Evolutionary conservation across 139 green algal genomes (phyloP).

Genomic region (Chlorella sp.): DNA sequence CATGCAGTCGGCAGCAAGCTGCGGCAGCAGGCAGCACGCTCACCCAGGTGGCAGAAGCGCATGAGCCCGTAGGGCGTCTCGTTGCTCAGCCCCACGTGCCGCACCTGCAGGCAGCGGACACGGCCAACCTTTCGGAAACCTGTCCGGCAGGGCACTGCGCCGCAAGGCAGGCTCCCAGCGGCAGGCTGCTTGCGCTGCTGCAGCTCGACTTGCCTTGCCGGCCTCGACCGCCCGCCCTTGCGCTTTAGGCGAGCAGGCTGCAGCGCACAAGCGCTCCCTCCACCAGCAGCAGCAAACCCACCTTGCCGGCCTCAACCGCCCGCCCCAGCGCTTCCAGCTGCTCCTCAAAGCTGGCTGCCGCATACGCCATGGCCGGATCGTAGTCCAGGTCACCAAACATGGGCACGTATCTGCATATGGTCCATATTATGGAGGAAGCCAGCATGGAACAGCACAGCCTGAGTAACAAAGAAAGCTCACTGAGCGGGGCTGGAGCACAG

Average conservation of each 20-base stretch:
- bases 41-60: constrained; percentile 44
- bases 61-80: constrained; percentile 89
- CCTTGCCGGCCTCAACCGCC: constrained; percentile 69
- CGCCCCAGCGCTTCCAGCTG: constrained; percentile 71
- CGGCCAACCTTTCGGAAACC: too few species aligned
- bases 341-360: constrained; percentile 70
- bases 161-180: background rate
- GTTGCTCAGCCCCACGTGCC: constrained; percentile 85
- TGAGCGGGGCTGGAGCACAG: background rate
- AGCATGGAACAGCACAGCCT: too few species aligned
- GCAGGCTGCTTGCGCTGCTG: background rate
- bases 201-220: background rate
- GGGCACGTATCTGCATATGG: constrained; percentile 89
- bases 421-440: too few species aligned
- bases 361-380: constrained; percentile 58
- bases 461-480: background rate
- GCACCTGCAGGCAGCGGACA: constrained; percentile 43
- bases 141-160: too few species aligned
- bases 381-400: constrained; percentile 96
- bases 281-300: constrained; percentile 33
- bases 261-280: too few species aligned
- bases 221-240: too few species aligned
- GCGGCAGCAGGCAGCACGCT: background rate
- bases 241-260: too few species aligned
- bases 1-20: background rate